Evolutionary conservation across 352 stramenopile genomes (phyloP).

Genomic region (Phytophthora podocarpi): DNA sequence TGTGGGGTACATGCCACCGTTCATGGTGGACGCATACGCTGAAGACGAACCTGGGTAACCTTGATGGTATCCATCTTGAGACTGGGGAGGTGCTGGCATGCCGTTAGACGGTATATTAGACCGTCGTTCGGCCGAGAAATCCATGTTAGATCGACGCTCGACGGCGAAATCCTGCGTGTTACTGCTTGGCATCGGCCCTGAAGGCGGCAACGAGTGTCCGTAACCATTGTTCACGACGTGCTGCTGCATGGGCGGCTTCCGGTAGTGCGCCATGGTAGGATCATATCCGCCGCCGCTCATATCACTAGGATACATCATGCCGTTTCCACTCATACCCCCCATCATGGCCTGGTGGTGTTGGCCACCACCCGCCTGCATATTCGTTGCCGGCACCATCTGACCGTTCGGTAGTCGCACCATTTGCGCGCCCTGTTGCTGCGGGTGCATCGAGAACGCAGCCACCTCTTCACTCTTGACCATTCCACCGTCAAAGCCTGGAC

Average conservation of each 20-base stretch:
- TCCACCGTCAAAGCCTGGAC: slow-evolving; percentile 40
- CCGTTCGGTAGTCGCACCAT: slow-evolving; percentile 45
- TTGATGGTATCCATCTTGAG: slow-evolving; percentile 38
- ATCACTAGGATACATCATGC: slow-evolving; percentile 53
- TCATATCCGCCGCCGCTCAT: slow-evolving; percentile 56
- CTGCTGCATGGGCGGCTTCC: slow-evolving; percentile 46
- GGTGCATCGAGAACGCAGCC: slow-evolving; percentile 55
- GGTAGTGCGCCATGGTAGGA: slow-evolving; percentile 55
- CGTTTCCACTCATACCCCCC: slow-evolving; percentile 15
- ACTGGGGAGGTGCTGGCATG: slow-evolving; percentile 23
- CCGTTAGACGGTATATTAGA: slow-evolving; percentile 41
- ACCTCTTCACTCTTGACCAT: slow-evolving; percentile 80
- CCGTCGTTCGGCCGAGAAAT: background rate
- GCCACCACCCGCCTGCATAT: slow-evolving; percentile 19
- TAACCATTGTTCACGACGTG: slow-evolving; percentile 48
- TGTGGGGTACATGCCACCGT: slow-evolving; percentile 51
- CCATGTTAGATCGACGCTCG: slow-evolving; percentile 49
- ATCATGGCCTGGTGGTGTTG: slow-evolving; percentile 36
- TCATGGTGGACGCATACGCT: slow-evolving; percentile 41
- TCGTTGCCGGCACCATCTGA: slow-evolving; percentile 33
- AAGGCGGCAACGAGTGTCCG: slow-evolving; percentile 42
- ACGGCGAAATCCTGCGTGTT: slow-evolving; percentile 43
- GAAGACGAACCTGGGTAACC: slow-evolving; percentile 21
- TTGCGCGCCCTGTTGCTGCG: slow-evolving; percentile 36
- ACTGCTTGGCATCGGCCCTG: slow-evolving; percentile 22